phyloP scores from a whole-genome alignment of 1,284 basidiomycete species.

The Austroboletus novae-zelandiae region DNA sequence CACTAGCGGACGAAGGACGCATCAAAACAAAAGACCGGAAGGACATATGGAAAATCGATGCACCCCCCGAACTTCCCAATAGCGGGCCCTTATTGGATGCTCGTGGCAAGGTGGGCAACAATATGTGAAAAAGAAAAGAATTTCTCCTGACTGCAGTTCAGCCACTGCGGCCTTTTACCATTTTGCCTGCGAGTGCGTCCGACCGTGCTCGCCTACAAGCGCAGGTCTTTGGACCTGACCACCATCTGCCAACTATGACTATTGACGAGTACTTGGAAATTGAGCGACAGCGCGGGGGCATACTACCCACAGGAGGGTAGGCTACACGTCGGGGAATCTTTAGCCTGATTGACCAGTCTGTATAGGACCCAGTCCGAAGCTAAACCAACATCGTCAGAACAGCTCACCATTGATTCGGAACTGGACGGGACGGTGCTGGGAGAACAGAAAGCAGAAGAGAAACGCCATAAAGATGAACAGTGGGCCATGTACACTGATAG shows the following conservation, averaged over 20 bases:
- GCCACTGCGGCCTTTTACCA: slow-evolving; percentile 87
- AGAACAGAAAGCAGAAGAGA: slow-evolving; percentile 72
- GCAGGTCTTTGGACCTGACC: slow-evolving; percentile 85
- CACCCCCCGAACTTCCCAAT: slow-evolving; percentile 42
- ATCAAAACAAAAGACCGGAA: slow-evolving; percentile 44
- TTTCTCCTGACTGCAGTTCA: slow-evolving; percentile 29
- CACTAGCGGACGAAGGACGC: slow-evolving; percentile 38
- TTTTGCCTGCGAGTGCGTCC: slow-evolving; percentile 70
- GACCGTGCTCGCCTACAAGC: slow-evolving; percentile 71
- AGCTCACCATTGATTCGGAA: slow-evolving; percentile 76
- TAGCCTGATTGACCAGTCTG: slow-evolving; percentile 10
- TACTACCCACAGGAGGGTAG: slow-evolving; percentile 86
- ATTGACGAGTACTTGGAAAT: slow-evolving; percentile 94
- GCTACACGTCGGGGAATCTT: slow-evolving; percentile 25
- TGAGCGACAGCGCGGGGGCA: slow-evolving; percentile 81
- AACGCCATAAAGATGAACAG: slow-evolving; percentile 79
- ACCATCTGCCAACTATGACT: slow-evolving; percentile 92
- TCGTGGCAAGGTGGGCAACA: slow-evolving; percentile 61
- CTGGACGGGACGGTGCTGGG: slow-evolving; percentile 77
- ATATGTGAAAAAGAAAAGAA: not conserved
- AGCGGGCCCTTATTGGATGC: slow-evolving; percentile 71
- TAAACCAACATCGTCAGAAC: slow-evolving; percentile 72
- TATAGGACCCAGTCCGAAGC: slow-evolving; percentile 66
- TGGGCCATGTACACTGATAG: slow-evolving; percentile 85
- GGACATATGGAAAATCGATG: slow-evolving; percentile 78